phyloP scores from a whole-genome alignment of 2,329 filamentous ascomycete genomes.

The Thyridium curvatum region DNA sequence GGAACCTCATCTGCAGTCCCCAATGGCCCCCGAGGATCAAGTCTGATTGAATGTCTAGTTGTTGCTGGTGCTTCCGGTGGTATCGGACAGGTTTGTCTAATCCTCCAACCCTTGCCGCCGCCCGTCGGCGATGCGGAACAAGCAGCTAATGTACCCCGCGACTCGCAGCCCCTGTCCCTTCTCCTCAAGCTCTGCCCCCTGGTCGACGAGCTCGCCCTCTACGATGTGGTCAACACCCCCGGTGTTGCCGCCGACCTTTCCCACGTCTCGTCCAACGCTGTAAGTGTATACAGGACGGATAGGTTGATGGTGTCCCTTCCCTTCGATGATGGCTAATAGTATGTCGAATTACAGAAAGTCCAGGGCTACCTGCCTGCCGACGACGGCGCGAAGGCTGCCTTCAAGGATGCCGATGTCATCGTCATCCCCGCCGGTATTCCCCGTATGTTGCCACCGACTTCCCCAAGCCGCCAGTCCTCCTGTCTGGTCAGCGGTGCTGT shows the following conservation, averaged over 20 bases:
- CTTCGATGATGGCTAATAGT: slow-evolving; percentile 2
- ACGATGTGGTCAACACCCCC: slow-evolving; percentile 98
- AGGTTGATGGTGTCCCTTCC: no score
- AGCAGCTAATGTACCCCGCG: slow-evolving; percentile 12
- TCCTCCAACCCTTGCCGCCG: slow-evolving; percentile 1
- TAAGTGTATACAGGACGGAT: slow-evolving; percentile 31
- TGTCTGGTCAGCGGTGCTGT: no score
- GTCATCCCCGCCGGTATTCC: slow-evolving; percentile 98
- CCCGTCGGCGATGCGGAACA: slow-evolving; percentile 4
- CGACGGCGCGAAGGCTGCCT: slow-evolving; percentile 76
- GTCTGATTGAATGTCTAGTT: slow-evolving; percentile 31
- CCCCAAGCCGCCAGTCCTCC: no score
- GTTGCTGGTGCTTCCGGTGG: slow-evolving; percentile 96
- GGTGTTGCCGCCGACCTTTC: slow-evolving; percentile 95
- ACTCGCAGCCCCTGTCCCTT: slow-evolving; percentile 78
- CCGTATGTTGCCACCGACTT: slow-evolving; percentile 55
- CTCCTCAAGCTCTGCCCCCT: slow-evolving; percentile 87
- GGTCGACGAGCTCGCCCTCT: slow-evolving; percentile 88
- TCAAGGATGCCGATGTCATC: slow-evolving; percentile 91
- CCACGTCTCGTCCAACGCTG: slow-evolving; percentile 89
- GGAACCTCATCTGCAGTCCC: neutral
- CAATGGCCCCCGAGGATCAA: no score
- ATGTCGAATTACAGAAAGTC: slow-evolving; percentile 55
- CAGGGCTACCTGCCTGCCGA: slow-evolving; percentile 83
- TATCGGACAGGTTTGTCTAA: slow-evolving; percentile 82